phyloP scores from a whole-genome alignment of 176 grass and related monocot genomes.

The Ananas comosus region DNA sequence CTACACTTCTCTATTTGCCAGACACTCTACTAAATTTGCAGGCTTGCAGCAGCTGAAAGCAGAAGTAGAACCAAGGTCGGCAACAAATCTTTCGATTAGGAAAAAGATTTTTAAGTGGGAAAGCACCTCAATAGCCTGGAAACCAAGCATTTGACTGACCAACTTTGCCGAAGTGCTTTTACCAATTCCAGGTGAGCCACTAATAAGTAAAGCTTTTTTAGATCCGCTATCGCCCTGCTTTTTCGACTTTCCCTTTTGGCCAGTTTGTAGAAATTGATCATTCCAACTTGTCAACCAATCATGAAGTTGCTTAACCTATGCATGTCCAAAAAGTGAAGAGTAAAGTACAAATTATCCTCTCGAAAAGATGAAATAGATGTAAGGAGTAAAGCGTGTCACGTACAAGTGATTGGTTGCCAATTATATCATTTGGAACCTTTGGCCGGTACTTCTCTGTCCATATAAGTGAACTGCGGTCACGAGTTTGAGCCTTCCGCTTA shows the following conservation, averaged over 20 bases:
- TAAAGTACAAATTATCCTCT: not conserved
- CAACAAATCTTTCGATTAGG: not conserved
- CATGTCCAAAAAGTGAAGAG: conserved; percentile 18
- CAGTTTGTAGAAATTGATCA: conserved; percentile 55
- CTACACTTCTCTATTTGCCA: no score
- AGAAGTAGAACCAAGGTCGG: not conserved
- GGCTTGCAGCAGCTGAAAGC: not conserved
- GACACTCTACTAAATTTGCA: no score
- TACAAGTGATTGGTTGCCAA: conserved; percentile 93
- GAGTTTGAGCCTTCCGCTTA: conserved; percentile 41
- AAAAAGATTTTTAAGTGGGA: not conserved
- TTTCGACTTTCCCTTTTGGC: conserved; percentile 75
- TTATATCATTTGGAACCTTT: conserved; percentile 91
- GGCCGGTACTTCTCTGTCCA: conserved; percentile 96
- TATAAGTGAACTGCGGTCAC: conserved; percentile 58
- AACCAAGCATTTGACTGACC: conserved; percentile 93
- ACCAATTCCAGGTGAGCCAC: conserved; percentile 91
- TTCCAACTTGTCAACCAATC: conserved; percentile 93
- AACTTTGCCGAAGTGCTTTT: conserved; percentile 94
- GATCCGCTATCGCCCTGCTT: conserved; percentile 69
- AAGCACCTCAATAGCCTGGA: conserved; percentile 84
- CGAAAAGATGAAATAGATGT: conserved; percentile 11
- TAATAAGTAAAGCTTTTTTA: conserved; percentile 85
- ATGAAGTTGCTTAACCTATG: conserved; percentile 92
- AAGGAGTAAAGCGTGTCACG: conserved; percentile 16